Percentiles rank a stretch among this genome's conserved stretches.
Conservation (phyloP, 306 rosid genomes). For the Cicer arietinum region DNA sequence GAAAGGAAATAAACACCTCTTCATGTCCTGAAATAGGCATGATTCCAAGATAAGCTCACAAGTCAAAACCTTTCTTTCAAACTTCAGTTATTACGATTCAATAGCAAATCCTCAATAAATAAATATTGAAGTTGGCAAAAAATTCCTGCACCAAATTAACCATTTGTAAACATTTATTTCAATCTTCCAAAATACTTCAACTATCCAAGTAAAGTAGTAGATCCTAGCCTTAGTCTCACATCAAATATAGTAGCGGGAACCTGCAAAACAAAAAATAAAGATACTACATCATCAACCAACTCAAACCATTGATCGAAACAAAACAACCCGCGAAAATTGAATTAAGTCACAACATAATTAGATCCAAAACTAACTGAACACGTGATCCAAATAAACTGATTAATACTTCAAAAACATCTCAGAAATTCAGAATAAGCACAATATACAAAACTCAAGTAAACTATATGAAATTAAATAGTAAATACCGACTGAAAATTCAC, state of each 20-base stretch:
- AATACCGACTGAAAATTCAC: conserved; percentile 28
- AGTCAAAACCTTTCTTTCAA: conserved; percentile 44
- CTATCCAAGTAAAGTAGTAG: conserved; percentile 30
- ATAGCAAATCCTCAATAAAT: conserved; percentile 44
- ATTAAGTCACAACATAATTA: not conserved
- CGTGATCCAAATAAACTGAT: not conserved
- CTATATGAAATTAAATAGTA: conserved; percentile 9
- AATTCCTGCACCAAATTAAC: conserved; percentile 37
- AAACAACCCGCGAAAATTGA: not conserved
- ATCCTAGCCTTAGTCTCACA: conserved; percentile 28
- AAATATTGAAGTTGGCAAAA: conserved; percentile 21
- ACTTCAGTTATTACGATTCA: conserved; percentile 36
- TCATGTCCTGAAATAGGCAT: conserved; percentile 84
- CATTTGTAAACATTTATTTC: conserved; percentile 13
- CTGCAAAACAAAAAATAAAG: conserved; percentile 48
- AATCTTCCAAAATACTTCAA: conserved; percentile 40
- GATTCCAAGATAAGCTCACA: conserved; percentile 57
- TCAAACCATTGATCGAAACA: conserved; percentile 23
- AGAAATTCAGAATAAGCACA: not conserved
- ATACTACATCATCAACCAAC: conserved; percentile 6
- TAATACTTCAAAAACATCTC: not conserved
- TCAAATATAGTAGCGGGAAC: conserved; percentile 17
- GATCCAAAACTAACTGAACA: conserved; percentile 41
- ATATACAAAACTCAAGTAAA: not conserved
- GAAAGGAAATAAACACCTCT: conserved; percentile 84